A percentile compares a stretch with the other conserved stretches of the same genome.
phyloP scores from a whole-genome alignment of 495 filamentous ascomycete species.

The Penicillium silybi region DNA sequence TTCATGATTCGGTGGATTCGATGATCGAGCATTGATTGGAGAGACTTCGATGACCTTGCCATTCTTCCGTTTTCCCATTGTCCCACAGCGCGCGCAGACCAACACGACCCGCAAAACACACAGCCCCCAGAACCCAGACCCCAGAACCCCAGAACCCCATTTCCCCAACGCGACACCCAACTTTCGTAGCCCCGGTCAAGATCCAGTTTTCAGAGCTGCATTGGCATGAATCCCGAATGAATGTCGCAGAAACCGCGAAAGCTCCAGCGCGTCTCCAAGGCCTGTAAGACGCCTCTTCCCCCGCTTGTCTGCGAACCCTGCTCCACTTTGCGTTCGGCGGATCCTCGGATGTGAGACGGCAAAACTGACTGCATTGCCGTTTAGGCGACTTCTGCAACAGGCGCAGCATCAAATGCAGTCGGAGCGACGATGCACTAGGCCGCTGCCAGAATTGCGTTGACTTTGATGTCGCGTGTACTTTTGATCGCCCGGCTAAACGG shows the following conservation, averaged over 20 bases:
- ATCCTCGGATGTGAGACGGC: conserved; percentile 2
- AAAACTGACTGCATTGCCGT: neutral
- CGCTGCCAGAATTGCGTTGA: conserved; percentile 50
- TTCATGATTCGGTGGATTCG: neutral
- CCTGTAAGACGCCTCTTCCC: conserved; percentile 18
- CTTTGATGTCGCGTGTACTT: conserved; percentile 72
- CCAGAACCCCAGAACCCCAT: neutral
- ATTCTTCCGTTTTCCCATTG: conserved; percentile 14
- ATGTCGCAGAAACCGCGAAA: conserved; percentile 34
- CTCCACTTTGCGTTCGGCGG: conserved; percentile 13
- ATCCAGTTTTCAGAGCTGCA: neutral
- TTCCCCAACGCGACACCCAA: conserved; percentile 1
- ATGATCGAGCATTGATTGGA: conserved; percentile 3
- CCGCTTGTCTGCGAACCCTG: conserved; percentile 1
- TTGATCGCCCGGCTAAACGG: conserved; percentile 63
- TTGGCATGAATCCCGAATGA: conserved; percentile 17
- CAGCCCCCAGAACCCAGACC: conserved; percentile 5
- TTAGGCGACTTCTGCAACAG: conserved; percentile 33
- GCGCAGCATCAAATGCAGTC: conserved; percentile 29
- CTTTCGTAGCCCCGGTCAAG: conserved; percentile 1
- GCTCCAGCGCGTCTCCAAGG: conserved; percentile 31
- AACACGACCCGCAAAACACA: conserved; percentile 6
- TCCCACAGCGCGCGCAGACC: neutral
- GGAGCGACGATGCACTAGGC: conserved; percentile 21
- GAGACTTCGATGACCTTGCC: neutral